Evolutionary conservation across 441 rosid species (phyloP).

Genomic region (Arabidopsis lyrata): DNA sequence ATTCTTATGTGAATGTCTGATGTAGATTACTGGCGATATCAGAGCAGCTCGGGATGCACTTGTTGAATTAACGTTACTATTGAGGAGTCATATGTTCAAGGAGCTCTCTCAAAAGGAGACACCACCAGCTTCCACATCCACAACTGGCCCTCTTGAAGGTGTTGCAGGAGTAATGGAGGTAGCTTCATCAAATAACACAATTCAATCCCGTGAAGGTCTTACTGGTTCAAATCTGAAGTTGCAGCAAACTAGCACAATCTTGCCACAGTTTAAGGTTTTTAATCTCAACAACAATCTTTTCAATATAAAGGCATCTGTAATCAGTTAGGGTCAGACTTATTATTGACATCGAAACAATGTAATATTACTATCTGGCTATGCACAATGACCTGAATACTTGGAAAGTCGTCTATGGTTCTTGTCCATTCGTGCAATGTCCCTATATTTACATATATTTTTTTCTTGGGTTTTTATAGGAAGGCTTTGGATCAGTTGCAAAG

Average conservation of each 20-base stretch:
- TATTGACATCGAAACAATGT: conserved; percentile 1
- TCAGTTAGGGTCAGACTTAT: conserved; percentile 18
- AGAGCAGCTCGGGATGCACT: conserved; percentile 91
- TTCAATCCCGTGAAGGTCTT: conserved; percentile 59
- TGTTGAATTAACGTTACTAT: conserved; percentile 78
- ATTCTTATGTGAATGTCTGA: conserved; percentile 29
- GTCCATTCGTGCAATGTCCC: conserved; percentile 2
- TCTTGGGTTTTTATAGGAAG: conserved; percentile 59
- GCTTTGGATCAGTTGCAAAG: conserved; percentile 55
- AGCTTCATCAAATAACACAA: conserved; percentile 60
- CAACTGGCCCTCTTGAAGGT: conserved; percentile 54
- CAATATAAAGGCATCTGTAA: conserved; percentile 15
- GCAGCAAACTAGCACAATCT: conserved; percentile 55
- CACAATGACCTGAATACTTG: conserved; percentile 13
- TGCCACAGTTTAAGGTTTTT: conserved; percentile 63
- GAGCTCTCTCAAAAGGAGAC: conserved; percentile 72
- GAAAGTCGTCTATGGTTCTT: conserved; percentile 19
- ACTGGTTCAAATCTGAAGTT: conserved; percentile 50
- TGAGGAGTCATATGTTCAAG: conserved; percentile 75
- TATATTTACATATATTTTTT: conserved; percentile 17
- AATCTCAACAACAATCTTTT: conserved; percentile 25
- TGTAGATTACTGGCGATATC: conserved; percentile 93
- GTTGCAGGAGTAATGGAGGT: conserved; percentile 57
- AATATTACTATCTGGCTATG: conserved; percentile 2
- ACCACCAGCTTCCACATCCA: conserved; percentile 57